Evolutionary conservation across 1,284 basidiomycete species (phyloP).

Genomic region (Wallemia hederae): DNA sequence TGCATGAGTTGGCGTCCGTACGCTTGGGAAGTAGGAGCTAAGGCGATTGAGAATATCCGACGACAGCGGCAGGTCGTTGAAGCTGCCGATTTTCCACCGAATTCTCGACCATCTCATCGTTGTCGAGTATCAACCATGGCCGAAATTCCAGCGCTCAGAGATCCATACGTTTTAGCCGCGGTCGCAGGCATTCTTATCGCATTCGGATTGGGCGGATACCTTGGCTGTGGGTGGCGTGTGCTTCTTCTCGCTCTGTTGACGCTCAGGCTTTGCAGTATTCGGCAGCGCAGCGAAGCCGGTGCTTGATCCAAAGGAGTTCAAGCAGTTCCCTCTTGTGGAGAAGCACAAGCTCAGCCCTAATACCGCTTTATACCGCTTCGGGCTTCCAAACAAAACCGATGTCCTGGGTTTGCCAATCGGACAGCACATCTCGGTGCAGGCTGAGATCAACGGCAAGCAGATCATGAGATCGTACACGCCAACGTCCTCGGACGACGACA

Average conservation of each 20-base stretch:
- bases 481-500: constrained; percentile 67
- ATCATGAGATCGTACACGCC: constrained; percentile 83
- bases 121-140: background rate
- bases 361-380: constrained; percentile 48
- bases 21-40: background rate
- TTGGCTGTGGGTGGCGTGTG: background rate
- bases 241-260: background rate
- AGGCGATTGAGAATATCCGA: background rate
- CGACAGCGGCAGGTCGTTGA: background rate
- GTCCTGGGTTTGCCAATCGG: constrained; percentile 79
- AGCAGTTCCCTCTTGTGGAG: constrained; percentile 47
- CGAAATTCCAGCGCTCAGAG: background rate
- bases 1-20: background rate
- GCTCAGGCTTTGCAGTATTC: background rate
- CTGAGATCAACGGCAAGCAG: constrained; percentile 68
- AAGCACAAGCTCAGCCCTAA: constrained; percentile 77
- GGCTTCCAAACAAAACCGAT: constrained; percentile 37
- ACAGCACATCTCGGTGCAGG: constrained; percentile 76
- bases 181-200: background rate
- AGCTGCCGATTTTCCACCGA: background rate
- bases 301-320: constrained; percentile 45
- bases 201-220: background rate
- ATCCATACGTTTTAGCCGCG: background rate
- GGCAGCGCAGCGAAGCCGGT: constrained; percentile 21
- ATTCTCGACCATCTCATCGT: background rate